A percentile compares a stretch with the other conserved stretches of the same genome.
Evolutionary conservation across 257 asterid genomes (phyloP).

Genomic region (Nicotiana obtusifolia): DNA sequence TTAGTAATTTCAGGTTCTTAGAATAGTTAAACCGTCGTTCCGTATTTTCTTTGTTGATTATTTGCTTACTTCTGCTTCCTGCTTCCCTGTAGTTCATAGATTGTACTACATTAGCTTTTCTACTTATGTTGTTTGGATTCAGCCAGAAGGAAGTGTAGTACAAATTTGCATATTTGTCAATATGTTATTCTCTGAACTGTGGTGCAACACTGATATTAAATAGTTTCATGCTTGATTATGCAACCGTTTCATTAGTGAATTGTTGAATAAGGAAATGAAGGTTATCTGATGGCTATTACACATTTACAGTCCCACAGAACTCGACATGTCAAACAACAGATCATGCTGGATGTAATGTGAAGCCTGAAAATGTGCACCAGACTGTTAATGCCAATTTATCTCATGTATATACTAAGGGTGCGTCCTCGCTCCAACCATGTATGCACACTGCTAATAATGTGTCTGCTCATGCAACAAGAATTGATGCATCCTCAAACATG

Average conservation of each 20-base stretch:
- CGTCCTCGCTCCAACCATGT: constrained; percentile 37
- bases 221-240: background rate
- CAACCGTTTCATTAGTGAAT: background rate
- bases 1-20: background rate
- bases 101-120: background rate
- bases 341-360: constrained; percentile 38
- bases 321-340: constrained; percentile 36
- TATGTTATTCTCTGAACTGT: background rate
- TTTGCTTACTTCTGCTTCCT: background rate
- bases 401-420: constrained; percentile 44
- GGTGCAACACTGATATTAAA: background rate
- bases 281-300: background rate
- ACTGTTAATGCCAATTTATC: constrained; percentile 28
- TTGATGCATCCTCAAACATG: constrained; percentile 33
- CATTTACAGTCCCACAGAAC: constrained; percentile 42
- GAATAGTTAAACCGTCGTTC: background rate
- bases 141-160: background rate
- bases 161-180: background rate
- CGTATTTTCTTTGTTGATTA: background rate
- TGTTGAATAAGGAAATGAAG: background rate
- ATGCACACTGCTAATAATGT: constrained; percentile 40
- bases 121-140: background rate
- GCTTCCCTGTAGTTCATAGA: background rate
- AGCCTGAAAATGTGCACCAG: constrained; percentile 50
- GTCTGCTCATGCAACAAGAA: constrained; percentile 38